Evolutionary conservation across 2,329 filamentous ascomycete species (phyloP).

Genomic region (Acephala macrosclerotiorum): DNA sequence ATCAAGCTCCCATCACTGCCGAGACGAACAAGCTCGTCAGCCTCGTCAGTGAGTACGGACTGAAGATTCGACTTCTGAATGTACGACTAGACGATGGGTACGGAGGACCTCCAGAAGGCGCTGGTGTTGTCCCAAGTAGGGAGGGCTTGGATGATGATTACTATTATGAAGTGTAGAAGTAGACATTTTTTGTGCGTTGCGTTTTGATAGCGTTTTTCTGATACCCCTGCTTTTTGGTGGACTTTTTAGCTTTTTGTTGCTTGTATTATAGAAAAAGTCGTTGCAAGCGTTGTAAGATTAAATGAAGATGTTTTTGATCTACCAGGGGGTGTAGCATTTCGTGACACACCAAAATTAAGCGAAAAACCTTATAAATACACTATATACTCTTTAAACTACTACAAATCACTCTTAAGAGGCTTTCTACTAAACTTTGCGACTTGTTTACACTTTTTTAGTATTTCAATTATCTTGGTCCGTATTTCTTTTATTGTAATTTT

Average conservation of each 20-base stretch:
- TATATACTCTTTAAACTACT: too few relatives aligned
- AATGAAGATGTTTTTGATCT: neutral
- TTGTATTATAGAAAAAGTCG: neutral
- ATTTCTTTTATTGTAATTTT: too few relatives aligned
- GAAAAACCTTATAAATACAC: too few relatives aligned
- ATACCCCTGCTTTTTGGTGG: conserved; percentile 7
- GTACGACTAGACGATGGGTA: conserved; percentile 83
- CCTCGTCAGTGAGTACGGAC: conserved; percentile 85
- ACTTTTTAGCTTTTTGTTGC: neutral
- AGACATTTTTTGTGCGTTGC: neutral
- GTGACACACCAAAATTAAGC: too few relatives aligned
- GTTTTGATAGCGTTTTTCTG: conserved; percentile 10
- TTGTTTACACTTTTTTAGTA: neutral
- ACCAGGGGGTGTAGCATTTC: too few relatives aligned
- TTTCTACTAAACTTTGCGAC: neutral
- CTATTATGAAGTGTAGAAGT: conserved; percentile 68
- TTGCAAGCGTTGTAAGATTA: neutral
- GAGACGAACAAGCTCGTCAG: conserved; percentile 92
- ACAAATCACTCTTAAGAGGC: too few relatives aligned
- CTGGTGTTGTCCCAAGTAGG: conserved; percentile 79
- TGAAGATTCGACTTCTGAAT: conserved; percentile 92
- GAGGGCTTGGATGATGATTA: conserved; percentile 92
- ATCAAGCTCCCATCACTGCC: conserved; percentile 95
- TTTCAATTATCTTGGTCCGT: too few relatives aligned
- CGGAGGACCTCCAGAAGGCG: conserved; percentile 61